These are phyloP conservation scores for Porphyrellus cyaneotinctus DNA, from an alignment of 768 basidiomycete genomes.

Conservation along the genomic window DNA sequence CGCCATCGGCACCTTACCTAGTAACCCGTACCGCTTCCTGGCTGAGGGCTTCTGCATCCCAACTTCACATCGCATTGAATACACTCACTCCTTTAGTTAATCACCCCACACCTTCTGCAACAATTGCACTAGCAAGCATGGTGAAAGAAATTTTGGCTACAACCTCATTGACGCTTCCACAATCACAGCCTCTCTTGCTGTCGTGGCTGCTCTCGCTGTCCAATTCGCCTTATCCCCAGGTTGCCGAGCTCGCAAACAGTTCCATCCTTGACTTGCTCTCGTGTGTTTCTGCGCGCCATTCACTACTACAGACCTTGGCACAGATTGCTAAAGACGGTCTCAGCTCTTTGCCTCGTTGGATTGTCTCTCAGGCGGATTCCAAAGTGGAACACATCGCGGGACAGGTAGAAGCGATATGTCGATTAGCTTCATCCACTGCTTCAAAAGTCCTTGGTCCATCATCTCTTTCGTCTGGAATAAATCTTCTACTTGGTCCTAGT, in stretches of 20 bases:
- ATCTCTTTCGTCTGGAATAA: constrained; percentile 50
- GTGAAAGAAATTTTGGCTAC: constrained; percentile 49
- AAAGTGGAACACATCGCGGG: constrained; percentile 66
- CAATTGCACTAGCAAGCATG: constrained; percentile 52
- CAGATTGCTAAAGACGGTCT: constrained; percentile 64
- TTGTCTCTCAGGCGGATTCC: constrained; percentile 67
- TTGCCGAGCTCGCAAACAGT: constrained; percentile 46
- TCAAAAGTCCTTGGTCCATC: constrained; percentile 28
- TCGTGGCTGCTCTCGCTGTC: constrained; percentile 72
- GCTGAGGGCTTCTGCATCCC: constrained; percentile 77
- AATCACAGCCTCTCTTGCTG: constrained; percentile 62
- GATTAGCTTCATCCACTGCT: constrained; percentile 31
- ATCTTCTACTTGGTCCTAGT: constrained; percentile 68
- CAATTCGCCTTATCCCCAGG: constrained; percentile 50
- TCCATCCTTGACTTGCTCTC: constrained; percentile 46
- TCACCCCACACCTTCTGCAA: constrained; percentile 68
- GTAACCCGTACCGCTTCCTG: constrained; percentile 69
- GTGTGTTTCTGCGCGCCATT: constrained; percentile 39
- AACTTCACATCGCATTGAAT: constrained; percentile 80
- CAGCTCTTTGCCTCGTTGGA: constrained; percentile 63
- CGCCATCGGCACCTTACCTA: constrained; percentile 37
- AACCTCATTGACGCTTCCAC: constrained; percentile 62
- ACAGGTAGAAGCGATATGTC: constrained; percentile 69
- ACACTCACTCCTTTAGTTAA: constrained; percentile 64
- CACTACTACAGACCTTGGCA: constrained; percentile 53